Conservation (phyloP, 176 grass and related monocot species). For the Melocanna baccifera region DNA sequence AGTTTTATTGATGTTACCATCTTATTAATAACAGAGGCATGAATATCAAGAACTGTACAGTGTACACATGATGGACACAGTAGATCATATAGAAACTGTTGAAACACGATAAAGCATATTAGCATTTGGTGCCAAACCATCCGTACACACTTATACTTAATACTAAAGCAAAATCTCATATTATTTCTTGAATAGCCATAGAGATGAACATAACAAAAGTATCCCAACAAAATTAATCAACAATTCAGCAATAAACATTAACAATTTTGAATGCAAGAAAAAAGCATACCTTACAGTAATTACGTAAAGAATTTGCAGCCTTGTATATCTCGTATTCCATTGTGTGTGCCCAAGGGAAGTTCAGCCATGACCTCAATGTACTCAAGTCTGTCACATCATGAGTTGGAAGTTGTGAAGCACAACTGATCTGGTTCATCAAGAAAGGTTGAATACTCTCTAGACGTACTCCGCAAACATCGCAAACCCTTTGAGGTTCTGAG, state of each 20-base stretch:
- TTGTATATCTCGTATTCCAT: slow-evolving; percentile 80
- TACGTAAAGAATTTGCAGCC: slow-evolving; percentile 53
- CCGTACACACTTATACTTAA: neutral
- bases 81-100: neutral
- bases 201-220: neutral
- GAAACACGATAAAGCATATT: neutral
- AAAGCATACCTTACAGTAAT: slow-evolving; percentile 49
- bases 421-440: slow-evolving; percentile 53
- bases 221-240: neutral
- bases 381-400: slow-evolving; percentile 65
- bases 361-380: slow-evolving; percentile 59
- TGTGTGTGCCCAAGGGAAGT: slow-evolving; percentile 51
- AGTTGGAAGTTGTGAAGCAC: slow-evolving; percentile 53
- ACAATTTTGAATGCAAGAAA: slow-evolving; percentile 8
- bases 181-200: neutral
- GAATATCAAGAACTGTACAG: neutral
- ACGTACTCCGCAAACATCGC: slow-evolving; percentile 60
- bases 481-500: slow-evolving; percentile 59
- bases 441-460: slow-evolving; percentile 50
- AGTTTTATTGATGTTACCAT: neutral
- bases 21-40: neutral
- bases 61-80: neutral
- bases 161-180: neutral
- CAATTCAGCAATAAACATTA: neutral
- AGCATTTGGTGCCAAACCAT: neutral